phyloP scores from a whole-genome alignment of 1,284 basidiomycete species.

The Cutaneotrichosporon sp. region DNA sequence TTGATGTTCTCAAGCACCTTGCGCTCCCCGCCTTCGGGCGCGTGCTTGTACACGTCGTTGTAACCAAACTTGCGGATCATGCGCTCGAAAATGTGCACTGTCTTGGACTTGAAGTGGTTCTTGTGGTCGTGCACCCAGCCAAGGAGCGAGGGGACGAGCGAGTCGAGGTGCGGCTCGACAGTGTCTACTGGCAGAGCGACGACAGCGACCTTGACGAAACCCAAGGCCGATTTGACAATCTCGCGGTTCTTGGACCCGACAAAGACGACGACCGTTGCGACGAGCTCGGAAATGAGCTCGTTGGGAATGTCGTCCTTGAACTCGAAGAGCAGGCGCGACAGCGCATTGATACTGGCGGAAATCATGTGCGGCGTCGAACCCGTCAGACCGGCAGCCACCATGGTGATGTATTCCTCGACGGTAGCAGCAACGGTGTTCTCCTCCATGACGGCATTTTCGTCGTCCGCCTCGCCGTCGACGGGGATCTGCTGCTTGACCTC shows the following conservation, averaged over 20 bases:
- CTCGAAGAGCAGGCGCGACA: constrained; percentile 91
- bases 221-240: constrained; percentile 93
- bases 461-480: constrained; percentile 54
- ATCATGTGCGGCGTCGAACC: constrained; percentile 97
- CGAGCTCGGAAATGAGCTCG: constrained; percentile 77
- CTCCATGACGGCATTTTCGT: constrained; percentile 62
- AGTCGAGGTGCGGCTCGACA: constrained; percentile 67
- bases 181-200: constrained; percentile 71
- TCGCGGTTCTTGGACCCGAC: constrained; percentile 89
- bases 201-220: constrained; percentile 89
- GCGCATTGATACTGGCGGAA: constrained; percentile 89
- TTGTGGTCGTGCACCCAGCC: constrained; percentile 95
- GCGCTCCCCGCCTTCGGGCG: constrained; percentile 60
- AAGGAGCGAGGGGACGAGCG: constrained; percentile 78
- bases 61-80: constrained; percentile 87
- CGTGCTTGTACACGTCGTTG: constrained; percentile 61
- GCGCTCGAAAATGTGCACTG: constrained; percentile 93
- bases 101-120: constrained; percentile 97
- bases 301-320: constrained; percentile 77
- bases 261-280: constrained; percentile 84
- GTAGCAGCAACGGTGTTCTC: constrained; percentile 64
- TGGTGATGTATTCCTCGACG: constrained; percentile 90
- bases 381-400: constrained; percentile 92
- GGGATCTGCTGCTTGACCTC: constrained; percentile 68
- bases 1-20: constrained; percentile 82